phyloP scores from a whole-genome alignment of 2,329 filamentous ascomycete species.

The Fusarium euwallaceae region DNA sequence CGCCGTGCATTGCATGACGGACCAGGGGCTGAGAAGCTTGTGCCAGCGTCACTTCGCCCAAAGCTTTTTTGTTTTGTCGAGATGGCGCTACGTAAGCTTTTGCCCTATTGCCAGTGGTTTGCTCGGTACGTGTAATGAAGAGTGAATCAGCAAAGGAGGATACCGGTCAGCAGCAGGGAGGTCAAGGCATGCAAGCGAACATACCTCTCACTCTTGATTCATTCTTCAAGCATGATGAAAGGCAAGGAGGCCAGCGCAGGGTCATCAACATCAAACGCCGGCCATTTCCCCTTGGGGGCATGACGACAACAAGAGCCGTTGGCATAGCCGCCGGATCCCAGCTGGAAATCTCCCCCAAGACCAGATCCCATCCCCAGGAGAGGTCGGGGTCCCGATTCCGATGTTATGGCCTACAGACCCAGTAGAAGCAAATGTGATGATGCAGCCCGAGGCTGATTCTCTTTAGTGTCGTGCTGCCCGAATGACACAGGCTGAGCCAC shows the following conservation, averaged over 20 bases:
- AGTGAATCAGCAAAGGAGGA: background rate
- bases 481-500: constrained; percentile 43
- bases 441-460: constrained; percentile 13
- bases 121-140: constrained; percentile 1
- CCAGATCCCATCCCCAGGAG: constrained; percentile 21
- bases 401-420: background rate
- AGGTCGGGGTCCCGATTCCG: background rate
- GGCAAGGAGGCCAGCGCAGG: constrained; percentile 16
- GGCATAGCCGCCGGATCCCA: constrained; percentile 29
- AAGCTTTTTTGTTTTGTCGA: background rate
- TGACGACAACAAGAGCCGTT: constrained; percentile 23
- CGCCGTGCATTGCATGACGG: constrained; percentile 42
- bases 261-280: constrained; percentile 43
- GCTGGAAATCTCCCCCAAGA: constrained; percentile 23
- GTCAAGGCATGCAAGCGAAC: constrained; percentile 10
- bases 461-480: constrained; percentile 33
- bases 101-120: constrained; percentile 19
- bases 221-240: constrained; percentile 2
- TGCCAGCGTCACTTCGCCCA: constrained; percentile 38
- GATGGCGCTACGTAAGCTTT: constrained; percentile 24
- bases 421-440: constrained; percentile 15
- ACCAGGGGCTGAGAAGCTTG: constrained; percentile 42
- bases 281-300: constrained; percentile 26
- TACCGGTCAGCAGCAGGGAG: constrained; percentile 4
- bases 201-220: background rate